Evolutionary conservation across 192 early-diverging fungal genomes (phyloP).

Genomic region (Gigaspora rosea): DNA sequence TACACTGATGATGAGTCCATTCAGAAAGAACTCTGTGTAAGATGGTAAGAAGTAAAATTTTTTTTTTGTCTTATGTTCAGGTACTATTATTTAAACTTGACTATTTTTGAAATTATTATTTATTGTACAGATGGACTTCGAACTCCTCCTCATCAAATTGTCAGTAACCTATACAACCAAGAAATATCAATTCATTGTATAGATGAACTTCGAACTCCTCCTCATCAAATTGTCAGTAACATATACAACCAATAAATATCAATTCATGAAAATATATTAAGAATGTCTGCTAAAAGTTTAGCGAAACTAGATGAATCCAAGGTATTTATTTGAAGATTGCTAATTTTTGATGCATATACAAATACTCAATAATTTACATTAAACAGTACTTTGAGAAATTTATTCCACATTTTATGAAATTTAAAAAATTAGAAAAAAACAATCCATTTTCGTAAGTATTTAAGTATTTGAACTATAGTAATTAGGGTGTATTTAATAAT

Average conservation of each 20-base stretch:
- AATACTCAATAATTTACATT: constrained; percentile 27
- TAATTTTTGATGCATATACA: constrained; percentile 10
- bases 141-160: constrained; percentile 29
- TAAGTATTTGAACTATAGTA: too few species aligned
- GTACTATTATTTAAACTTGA: constrained; percentile 6
- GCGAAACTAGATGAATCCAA: constrained; percentile 11
- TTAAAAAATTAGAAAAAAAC: constrained; percentile 9
- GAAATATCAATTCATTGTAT: constrained; percentile 12
- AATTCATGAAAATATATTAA: constrained; percentile 25
- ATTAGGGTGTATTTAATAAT: neutral
- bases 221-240: constrained; percentile 27
- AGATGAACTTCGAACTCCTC: constrained; percentile 17
- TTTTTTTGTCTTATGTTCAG: constrained; percentile 8
- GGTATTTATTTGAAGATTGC: constrained; percentile 20
- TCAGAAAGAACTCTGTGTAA: neutral
- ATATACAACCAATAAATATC: constrained; percentile 7
- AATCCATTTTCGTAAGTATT: constrained; percentile 24
- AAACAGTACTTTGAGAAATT: constrained; percentile 28
- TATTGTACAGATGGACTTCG: constrained; percentile 19
- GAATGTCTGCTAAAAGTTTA: constrained; percentile 16
- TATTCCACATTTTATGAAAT: constrained; percentile 21
- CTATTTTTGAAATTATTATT: neutral
- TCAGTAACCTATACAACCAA: constrained; percentile 4
- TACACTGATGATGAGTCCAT: too few species aligned
- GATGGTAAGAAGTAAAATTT: constrained; percentile 11